phyloP scores from a whole-genome alignment of 2,329 filamentous ascomycete genomes.

The Colletotrichum agaves region DNA sequence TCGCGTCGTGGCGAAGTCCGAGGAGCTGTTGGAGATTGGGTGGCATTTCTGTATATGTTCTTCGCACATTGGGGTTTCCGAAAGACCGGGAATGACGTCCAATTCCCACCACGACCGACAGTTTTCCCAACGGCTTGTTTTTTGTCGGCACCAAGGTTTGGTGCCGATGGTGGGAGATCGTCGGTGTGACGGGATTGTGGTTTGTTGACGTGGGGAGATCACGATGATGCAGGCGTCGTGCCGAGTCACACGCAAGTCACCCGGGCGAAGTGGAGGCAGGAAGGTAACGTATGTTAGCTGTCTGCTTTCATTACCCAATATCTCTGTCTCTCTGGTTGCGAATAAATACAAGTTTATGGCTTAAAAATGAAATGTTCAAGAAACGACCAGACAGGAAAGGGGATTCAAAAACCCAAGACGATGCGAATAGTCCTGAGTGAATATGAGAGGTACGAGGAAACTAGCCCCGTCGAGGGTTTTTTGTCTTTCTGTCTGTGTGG shows the following conservation, averaged over 20 bases:
- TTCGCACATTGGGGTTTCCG: slow-evolving; percentile 1
- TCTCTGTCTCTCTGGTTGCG: neutral
- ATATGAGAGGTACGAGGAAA: slow-evolving; percentile 18
- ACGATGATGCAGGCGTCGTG: neutral
- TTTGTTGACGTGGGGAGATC: neutral
- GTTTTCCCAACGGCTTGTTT: too few species aligned
- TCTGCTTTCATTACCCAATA: slow-evolving; percentile 31
- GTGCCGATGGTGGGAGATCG: neutral
- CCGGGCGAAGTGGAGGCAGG: too few species aligned
- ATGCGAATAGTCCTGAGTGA: neutral
- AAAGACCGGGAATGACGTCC: neutral
- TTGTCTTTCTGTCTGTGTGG: neutral
- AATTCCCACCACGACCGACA: neutral
- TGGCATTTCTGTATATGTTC: too few species aligned
- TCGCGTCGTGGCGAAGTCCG: neutral
- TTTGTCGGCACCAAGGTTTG: too few species aligned
- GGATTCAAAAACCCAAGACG: slow-evolving; percentile 21
- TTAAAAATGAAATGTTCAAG: neutral
- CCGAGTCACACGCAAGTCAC: too few species aligned
- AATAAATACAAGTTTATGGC: slow-evolving; percentile 21
- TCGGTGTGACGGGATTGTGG: neutral
- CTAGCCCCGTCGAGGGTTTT: slow-evolving; percentile 35
- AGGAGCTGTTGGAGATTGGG: too few species aligned
- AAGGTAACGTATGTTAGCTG: slow-evolving; percentile 18
- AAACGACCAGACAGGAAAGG: slow-evolving; percentile 3